phyloP scores from a whole-genome alignment of 2,329 filamentous ascomycete genomes.

The Ophiostoma sp. region DNA sequence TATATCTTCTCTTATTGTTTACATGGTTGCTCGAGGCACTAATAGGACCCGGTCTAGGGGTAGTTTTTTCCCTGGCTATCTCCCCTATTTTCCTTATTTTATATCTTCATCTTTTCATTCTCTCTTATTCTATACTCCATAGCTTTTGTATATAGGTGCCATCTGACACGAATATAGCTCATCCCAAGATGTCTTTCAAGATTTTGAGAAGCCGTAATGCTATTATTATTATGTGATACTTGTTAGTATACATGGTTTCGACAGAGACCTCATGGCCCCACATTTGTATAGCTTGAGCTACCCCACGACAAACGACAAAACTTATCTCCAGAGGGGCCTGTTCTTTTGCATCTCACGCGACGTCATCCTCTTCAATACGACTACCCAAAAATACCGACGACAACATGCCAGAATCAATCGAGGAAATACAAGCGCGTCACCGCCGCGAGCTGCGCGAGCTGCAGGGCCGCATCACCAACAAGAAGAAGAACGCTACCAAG shows the following conservation, averaged over 20 bases:
- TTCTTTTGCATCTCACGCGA: slow-evolving; percentile 8
- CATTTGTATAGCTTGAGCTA: slow-evolving; percentile 4
- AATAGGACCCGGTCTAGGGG: slow-evolving; percentile 10
- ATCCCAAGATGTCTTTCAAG: slow-evolving; percentile 4
- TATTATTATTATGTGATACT: not conserved
- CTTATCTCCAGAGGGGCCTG: not conserved
- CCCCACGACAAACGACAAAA: slow-evolving; percentile 17
- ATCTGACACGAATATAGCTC: slow-evolving; percentile 21
- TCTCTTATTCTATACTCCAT: slow-evolving; percentile 2
- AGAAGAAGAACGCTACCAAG: slow-evolving; percentile 96
- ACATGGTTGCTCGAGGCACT: slow-evolving; percentile 5
- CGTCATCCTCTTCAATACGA: not conserved
- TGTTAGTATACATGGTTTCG: not conserved
- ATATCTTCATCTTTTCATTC: not conserved
- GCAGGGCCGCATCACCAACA: slow-evolving; percentile 78
- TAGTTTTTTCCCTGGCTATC: not conserved
- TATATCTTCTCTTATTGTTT: not conserved
- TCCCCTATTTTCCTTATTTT: not conserved
- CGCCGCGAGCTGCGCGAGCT: slow-evolving; percentile 85
- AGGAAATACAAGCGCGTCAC: slow-evolving; percentile 73
- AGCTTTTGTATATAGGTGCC: slow-evolving; percentile 21
- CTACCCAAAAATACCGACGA: not conserved
- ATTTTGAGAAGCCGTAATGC: not conserved
- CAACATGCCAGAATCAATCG: slow-evolving; percentile 51
- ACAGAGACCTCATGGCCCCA: not conserved